Evolutionary conservation across 176 grass and related monocot genomes (phyloP), one percentile per base, ranked within the genome.

Genomic region (Avena eriantha): DNA sequence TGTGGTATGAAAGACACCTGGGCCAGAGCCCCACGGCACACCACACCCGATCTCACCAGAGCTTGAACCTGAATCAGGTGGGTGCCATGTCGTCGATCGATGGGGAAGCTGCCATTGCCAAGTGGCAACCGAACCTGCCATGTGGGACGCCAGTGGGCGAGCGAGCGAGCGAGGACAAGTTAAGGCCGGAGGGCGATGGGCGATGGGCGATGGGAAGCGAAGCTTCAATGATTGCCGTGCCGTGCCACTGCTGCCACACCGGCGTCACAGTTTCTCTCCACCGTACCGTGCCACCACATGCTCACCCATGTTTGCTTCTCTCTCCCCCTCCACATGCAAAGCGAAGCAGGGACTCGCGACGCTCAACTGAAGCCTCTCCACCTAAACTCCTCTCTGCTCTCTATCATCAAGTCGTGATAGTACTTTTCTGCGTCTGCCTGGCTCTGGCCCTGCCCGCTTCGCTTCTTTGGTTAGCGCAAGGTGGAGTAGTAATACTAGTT

Each of bases 171-270:
- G 43, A 50, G n/a, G 47, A 57, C 16, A 56, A 13, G 29, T 29
- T 29, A 29, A 29, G 56, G 67, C 17, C 68, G 11, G 35, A 71
- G 35, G 4, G 5, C 8, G 34, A 69, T 34, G 22, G 10, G 8
- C 8, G 21, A 78, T 21, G 51, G 51, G 7, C 54, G 54, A 57
- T 57, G 18, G 36, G 68, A n/a, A 41, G 18, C 24, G 16, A 46
- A 34, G 81, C 69, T 84, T 61, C 36, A 73, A 72, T 87, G 11
- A 63, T 49, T 73, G 79, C 2, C 43, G 21, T 69, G 58, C 2
- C 18, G 19, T 34, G 50, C 17, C 29, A 21, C 17, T 36, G 35
- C 35, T 36, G 35, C 36, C 36, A 41, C 36, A 41, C 36, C 36
- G 6, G 49, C 67, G 24, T 46, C 39, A 83, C 50, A 46, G 67